phyloP scores from a whole-genome alignment of 2,329 filamentous ascomycete species.

The Madurella mycetomatis region DNA sequence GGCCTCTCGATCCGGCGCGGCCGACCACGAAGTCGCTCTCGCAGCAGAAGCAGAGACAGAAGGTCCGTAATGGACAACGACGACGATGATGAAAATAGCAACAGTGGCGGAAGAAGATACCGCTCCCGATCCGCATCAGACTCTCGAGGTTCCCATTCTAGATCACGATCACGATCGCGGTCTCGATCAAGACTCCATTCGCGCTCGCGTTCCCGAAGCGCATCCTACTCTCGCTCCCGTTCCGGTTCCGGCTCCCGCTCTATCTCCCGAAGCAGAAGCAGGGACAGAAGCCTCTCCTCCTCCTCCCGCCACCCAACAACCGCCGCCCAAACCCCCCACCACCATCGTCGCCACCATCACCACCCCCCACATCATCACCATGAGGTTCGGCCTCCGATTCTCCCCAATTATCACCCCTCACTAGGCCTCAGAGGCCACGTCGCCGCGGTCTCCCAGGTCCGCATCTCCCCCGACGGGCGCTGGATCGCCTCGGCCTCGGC shows the following conservation, averaged over 20 bases:
- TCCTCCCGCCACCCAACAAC: conserved; percentile 13
- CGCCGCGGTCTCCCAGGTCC: conserved; percentile 75
- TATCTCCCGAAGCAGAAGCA: conserved; percentile 26
- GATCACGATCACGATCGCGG: conserved; percentile 23
- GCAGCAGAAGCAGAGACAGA: conserved; percentile 18
- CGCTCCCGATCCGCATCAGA: conserved; percentile 14
- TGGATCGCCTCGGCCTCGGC: conserved; percentile 90
- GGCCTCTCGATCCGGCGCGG: conserved; percentile 28
- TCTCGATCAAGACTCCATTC: conserved; percentile 22
- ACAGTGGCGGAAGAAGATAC: conserved; percentile 16
- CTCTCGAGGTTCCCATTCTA: conserved; percentile 12
- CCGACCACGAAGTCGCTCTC: conserved; percentile 22
- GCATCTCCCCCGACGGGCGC: conserved; percentile 83
- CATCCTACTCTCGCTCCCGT: conserved; percentile 32
- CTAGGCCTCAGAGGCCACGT: conserved; percentile 73
- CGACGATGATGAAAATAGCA: background rate
- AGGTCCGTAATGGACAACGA: conserved; percentile 3
- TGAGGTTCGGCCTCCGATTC: conserved; percentile 45
- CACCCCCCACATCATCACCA: conserved; percentile 33
- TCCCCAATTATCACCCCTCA: conserved; percentile 63
- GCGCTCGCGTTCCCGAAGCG: conserved; percentile 29
- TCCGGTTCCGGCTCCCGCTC: conserved; percentile 36
- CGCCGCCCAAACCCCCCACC: conserved; percentile 23
- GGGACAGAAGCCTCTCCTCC: conserved; percentile 8
- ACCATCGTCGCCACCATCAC: conserved; percentile 15